These are phyloP conservation scores for Domatiomyces globalis DNA, from an alignment of 2,329 filamentous ascomycete genomes.

Conservation along the genomic window DNA sequence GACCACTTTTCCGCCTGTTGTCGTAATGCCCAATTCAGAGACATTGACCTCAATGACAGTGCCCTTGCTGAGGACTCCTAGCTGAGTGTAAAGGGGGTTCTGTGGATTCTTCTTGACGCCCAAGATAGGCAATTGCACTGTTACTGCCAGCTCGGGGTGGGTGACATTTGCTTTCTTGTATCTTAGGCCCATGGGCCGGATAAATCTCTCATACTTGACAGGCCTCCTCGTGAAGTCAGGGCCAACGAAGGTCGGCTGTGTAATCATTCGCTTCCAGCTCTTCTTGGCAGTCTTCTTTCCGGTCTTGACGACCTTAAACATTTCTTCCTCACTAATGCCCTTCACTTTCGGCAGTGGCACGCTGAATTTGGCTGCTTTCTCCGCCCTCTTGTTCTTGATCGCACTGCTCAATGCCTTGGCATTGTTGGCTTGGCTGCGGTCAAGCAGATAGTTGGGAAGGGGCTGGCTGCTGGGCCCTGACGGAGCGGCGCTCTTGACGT, in stretches of 20 bases:
- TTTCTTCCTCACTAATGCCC: conserved; percentile 88
- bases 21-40: conserved; percentile 77
- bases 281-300: conserved; percentile 88
- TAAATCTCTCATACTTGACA: conserved; percentile 61
- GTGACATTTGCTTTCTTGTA: conserved; percentile 67
- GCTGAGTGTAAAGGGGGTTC: conserved; percentile 79
- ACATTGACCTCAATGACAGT: conserved; percentile 87
- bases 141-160: conserved; percentile 69
- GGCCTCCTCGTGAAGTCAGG: conserved; percentile 78
- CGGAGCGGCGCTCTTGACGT: conserved; percentile 71
- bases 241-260: conserved; percentile 79
- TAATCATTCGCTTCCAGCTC: conserved; percentile 52
- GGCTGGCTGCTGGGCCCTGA: conserved; percentile 68
- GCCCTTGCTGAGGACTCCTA: conserved; percentile 78
- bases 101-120: conserved; percentile 74
- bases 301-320: conserved; percentile 94
- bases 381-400: conserved; percentile 89
- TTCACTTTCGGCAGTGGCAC: conserved; percentile 90
- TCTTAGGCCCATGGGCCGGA: conserved; percentile 60
- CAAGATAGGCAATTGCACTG: conserved; percentile 71
- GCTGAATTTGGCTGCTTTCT: conserved; percentile 85
- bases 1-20: conserved; percentile 79
- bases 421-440: conserved; percentile 56
- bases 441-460: conserved; percentile 83
- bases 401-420: conserved; percentile 65